Evolutionary conservation across 805 yeast species (phyloP).

Genomic region (Cyberlindnera nakhonratchasimensis): DNA sequence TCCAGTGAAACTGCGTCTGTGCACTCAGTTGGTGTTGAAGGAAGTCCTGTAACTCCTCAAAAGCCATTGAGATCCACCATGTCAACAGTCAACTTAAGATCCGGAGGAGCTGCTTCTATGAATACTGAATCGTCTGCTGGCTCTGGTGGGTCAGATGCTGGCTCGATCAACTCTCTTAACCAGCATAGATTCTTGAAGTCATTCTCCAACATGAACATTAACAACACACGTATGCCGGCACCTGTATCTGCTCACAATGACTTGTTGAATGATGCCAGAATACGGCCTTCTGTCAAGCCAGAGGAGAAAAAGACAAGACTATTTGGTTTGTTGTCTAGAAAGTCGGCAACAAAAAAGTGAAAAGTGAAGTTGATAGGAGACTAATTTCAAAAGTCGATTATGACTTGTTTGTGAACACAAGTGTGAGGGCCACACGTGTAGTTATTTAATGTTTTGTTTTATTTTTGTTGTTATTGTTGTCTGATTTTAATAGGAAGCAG

Average conservation of each 20-base stretch:
- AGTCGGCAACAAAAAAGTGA: slow-evolving; percentile 6
- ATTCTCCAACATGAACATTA: slow-evolving; percentile 8
- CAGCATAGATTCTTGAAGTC: slow-evolving; percentile 13
- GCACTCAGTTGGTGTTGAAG: slow-evolving; percentile 1
- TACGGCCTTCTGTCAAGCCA: background rate
- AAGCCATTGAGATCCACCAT: background rate
- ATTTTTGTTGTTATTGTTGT: too few relatives aligned
- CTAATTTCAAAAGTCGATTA: too few relatives aligned
- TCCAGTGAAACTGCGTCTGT: background rate
- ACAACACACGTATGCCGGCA: slow-evolving; percentile 4
- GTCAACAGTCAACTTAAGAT: background rate
- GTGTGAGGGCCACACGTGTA: too few relatives aligned
- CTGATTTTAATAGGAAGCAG: too few relatives aligned
- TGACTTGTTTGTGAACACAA: too few relatives aligned
- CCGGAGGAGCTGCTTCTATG: background rate
- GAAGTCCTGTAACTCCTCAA: background rate
- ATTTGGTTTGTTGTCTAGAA: slow-evolving; percentile 9
- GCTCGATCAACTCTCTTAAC: background rate
- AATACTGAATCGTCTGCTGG: background rate
- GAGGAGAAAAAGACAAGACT: slow-evolving; percentile 3
- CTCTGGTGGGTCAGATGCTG: slow-evolving; percentile 1
- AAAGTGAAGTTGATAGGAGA: background rate
- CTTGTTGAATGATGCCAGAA: background rate
- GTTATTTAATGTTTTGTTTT: too few relatives aligned
- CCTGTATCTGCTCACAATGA: background rate